Evolutionary conservation across 2,329 filamentous ascomycete genomes (phyloP).

Genomic region (Peltaster fructicola): DNA sequence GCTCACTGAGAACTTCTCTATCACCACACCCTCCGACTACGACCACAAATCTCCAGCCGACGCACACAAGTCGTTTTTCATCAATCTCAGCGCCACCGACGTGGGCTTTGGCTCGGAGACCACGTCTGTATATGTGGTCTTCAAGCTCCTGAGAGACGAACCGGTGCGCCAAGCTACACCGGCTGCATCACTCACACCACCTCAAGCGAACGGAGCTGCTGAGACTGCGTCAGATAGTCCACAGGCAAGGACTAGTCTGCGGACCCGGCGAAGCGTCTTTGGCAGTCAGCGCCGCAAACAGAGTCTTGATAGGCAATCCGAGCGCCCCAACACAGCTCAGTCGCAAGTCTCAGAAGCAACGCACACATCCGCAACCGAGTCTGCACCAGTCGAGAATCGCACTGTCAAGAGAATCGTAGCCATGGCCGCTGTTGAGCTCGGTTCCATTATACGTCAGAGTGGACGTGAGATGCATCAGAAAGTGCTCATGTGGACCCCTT

Average conservation of each 20-base stretch:
- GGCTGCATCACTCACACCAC: background rate
- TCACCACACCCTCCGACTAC: slow-evolving; percentile 59
- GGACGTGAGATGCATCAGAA: slow-evolving; percentile 9
- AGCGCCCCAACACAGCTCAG: slow-evolving; percentile 11
- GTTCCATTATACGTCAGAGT: slow-evolving; percentile 22
- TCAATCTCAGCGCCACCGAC: slow-evolving; percentile 66
- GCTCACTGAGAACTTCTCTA: slow-evolving; percentile 66
- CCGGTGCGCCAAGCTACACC: slow-evolving; percentile 13
- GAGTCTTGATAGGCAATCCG: slow-evolving; percentile 3
- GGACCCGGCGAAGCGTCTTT: slow-evolving; percentile 39
- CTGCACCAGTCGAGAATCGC: slow-evolving; percentile 22
- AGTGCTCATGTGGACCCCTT: slow-evolving; percentile 58
- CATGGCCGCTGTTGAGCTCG: slow-evolving; percentile 60
- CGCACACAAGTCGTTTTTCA: slow-evolving; percentile 70
- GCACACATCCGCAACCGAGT: slow-evolving; percentile 6
- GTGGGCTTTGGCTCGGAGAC: slow-evolving; percentile 44
- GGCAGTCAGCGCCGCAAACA: slow-evolving; percentile 44
- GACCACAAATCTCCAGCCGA: slow-evolving; percentile 47
- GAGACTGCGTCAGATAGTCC: slow-evolving; percentile 6
- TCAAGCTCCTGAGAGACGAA: slow-evolving; percentile 54
- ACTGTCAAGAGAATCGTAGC: slow-evolving; percentile 52
- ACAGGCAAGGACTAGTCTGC: slow-evolving; percentile 9
- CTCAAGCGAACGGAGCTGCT: slow-evolving; percentile 1
- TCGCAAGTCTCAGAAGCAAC: slow-evolving; percentile 10
- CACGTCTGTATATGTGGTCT: slow-evolving; percentile 63